Percentiles rank a stretch among this genome's conserved stretches.
Conservation (phyloP, 495 filamentous ascomycete genomes). For the Hyphodiscus hymeniophilus region DNA sequence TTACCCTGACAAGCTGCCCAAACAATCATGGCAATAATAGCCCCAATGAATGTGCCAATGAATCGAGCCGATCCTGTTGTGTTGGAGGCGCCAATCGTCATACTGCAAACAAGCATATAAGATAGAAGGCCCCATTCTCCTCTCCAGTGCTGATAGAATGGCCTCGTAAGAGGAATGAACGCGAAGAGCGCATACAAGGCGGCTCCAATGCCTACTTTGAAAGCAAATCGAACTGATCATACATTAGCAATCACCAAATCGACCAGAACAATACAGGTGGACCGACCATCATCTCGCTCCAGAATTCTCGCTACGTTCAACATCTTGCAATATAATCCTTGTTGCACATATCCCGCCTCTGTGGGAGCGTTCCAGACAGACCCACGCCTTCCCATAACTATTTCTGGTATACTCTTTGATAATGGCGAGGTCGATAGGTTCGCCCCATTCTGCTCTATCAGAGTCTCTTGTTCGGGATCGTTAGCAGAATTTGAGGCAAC, state of each 20-base stretch:
- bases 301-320: slow-evolving; percentile 32
- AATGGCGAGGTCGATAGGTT: slow-evolving; percentile 27
- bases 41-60: slow-evolving; percentile 79
- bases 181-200: slow-evolving; percentile 79
- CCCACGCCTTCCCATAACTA: slow-evolving; percentile 30
- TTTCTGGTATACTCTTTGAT: slow-evolving; percentile 38
- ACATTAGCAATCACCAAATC: slow-evolving; percentile 24
- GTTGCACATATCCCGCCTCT: slow-evolving; percentile 28
- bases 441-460: slow-evolving; percentile 10
- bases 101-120: slow-evolving; percentile 96
- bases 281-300: slow-evolving; percentile 43
- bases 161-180: slow-evolving; percentile 69
- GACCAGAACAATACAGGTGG: neutral
- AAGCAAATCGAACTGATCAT: slow-evolving; percentile 52
- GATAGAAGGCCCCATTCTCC: slow-evolving; percentile 96
- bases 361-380: slow-evolving; percentile 34
- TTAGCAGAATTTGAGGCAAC: neutral
- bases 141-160: slow-evolving; percentile 79
- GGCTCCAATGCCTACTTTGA: slow-evolving; percentile 89
- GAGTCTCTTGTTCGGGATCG: slow-evolving; percentile 19
- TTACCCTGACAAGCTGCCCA: slow-evolving; percentile 72
- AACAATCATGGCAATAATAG: slow-evolving; percentile 59
- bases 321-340: slow-evolving; percentile 28
- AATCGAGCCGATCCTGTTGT: slow-evolving; percentile 83
- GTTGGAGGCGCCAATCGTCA: slow-evolving; percentile 94